Conservation (phyloP, 192 early-diverging fungal species). For the Rhizophagus sp. region DNA sequence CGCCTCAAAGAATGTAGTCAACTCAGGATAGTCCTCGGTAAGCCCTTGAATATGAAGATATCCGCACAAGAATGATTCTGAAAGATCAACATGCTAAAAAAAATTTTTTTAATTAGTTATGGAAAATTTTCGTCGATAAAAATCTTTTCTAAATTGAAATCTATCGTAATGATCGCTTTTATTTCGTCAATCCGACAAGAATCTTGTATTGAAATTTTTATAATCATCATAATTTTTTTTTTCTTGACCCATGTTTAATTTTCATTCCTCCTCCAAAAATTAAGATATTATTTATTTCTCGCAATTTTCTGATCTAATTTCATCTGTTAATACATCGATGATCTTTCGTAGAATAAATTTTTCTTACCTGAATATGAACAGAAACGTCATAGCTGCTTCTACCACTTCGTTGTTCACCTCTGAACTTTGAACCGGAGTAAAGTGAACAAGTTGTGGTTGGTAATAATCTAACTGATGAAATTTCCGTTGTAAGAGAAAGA, state of each 20-base stretch:
- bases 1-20: conserved; percentile 88
- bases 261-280: no score
- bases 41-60: conserved; percentile 83
- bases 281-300: no score
- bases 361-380: conserved; percentile 71
- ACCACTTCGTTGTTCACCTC: conserved; percentile 65
- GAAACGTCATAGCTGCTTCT: conserved; percentile 64
- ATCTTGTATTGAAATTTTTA: not conserved
- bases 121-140: not conserved
- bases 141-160: no score
- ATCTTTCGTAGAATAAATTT: not conserved
- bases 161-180: no score
- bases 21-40: conserved; percentile 74
- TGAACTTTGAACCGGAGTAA: conserved; percentile 65
- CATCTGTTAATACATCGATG: not conserved
- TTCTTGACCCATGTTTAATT: no score
- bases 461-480: conserved; percentile 31
- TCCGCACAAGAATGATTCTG: conserved; percentile 72
- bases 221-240: not conserved
- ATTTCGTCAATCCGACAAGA: no score
- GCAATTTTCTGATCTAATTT: not conserved
- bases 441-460: conserved; percentile 45
- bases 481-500: conserved; percentile 25
- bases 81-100: conserved; percentile 65
- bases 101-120: not conserved